phyloP scores from a whole-genome alignment of 2,329 filamentous ascomycete genomes.

The Knoxdaviesia proteae region DNA sequence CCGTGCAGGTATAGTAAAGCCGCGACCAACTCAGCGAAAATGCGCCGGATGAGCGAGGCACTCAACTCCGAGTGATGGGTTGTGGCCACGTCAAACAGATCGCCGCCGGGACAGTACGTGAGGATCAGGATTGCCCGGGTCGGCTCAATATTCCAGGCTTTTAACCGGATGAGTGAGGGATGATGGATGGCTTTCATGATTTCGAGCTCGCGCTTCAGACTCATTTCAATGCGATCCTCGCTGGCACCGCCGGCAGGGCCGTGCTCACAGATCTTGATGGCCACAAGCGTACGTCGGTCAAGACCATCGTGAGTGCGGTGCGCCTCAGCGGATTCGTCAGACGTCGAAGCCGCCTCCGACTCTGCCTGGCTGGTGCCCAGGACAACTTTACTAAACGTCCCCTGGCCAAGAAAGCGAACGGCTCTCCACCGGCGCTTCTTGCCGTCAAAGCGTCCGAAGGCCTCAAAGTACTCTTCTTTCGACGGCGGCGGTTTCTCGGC shows the following conservation, averaged over 20 bases:
- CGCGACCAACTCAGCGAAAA: constrained; percentile 74
- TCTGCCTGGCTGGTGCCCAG: constrained; percentile 62
- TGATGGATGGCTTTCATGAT: constrained; percentile 78
- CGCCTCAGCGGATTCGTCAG: constrained; percentile 13
- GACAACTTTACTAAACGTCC: constrained; percentile 88
- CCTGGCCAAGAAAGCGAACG: constrained; percentile 65
- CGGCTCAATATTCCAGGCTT: constrained; percentile 74
- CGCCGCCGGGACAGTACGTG: constrained; percentile 82
- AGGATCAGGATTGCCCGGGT: constrained; percentile 68
- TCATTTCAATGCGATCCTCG: constrained; percentile 81
- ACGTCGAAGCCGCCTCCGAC: constrained; percentile 11
- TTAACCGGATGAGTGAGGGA: constrained; percentile 75
- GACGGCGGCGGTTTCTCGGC: constrained; percentile 18
- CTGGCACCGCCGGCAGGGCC: constrained; percentile 85
- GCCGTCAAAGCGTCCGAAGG: constrained; percentile 41
- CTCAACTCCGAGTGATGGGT: constrained; percentile 46
- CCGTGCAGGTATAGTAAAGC: constrained; percentile 74
- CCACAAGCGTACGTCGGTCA: constrained; percentile 67
- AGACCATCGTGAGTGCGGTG: constrained; percentile 13
- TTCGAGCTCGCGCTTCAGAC: constrained; percentile 82
- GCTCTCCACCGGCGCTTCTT: constrained; percentile 63
- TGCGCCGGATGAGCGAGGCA: constrained; percentile 52
- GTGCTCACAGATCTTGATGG: constrained; percentile 88
- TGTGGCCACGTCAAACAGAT: constrained; percentile 82
- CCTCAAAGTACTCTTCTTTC: constrained; percentile 45